phyloP scores from a whole-genome alignment of 2,329 filamentous ascomycete species.

The Grosmannia huntii region DNA sequence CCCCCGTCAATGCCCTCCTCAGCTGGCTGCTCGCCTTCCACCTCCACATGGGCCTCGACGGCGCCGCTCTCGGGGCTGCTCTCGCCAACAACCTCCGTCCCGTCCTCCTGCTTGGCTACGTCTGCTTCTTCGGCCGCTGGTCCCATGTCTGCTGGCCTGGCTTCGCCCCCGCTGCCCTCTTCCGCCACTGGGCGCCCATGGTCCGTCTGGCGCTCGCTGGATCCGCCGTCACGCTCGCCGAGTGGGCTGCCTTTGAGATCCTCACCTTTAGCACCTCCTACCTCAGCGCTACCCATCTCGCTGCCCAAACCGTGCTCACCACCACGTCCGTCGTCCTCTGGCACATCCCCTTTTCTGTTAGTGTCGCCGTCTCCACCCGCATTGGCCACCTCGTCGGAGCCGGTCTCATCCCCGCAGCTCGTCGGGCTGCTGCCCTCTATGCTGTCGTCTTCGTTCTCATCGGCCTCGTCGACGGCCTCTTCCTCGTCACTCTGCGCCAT shows the following conservation, averaged over 20 bases:
- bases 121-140: slow-evolving; percentile 47
- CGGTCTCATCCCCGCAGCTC: slow-evolving; percentile 30
- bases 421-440: slow-evolving; percentile 1
- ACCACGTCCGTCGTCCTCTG: slow-evolving; percentile 54
- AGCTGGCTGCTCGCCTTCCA: slow-evolving; percentile 68
- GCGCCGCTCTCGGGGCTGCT: slow-evolving; percentile 68
- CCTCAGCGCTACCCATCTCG: slow-evolving; percentile 51
- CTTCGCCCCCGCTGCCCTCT: slow-evolving; percentile 38
- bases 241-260: slow-evolving; percentile 36
- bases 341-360: slow-evolving; percentile 61
- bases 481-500: slow-evolving; percentile 44
- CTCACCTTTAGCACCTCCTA: slow-evolving; percentile 55
- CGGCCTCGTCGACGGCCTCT: slow-evolving; percentile 47
- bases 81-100: slow-evolving; percentile 70
- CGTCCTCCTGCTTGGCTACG: slow-evolving; percentile 63
- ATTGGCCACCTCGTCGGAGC: slow-evolving; percentile 65
- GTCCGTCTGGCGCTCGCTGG: slow-evolving; percentile 58
- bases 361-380: slow-evolving; percentile 57
- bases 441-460: slow-evolving; percentile 13
- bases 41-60: slow-evolving; percentile 56
- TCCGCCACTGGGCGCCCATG: slow-evolving; percentile 42
- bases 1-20: slow-evolving; percentile 57
- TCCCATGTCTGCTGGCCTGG: slow-evolving; percentile 77
- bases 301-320: slow-evolving; percentile 56
- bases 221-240: slow-evolving; percentile 60